Evolutionary conservation across 176 grass and related monocot genomes (phyloP), one percentile per base, ranked within the genome.

Genomic region (Eleusine indica): DNA sequence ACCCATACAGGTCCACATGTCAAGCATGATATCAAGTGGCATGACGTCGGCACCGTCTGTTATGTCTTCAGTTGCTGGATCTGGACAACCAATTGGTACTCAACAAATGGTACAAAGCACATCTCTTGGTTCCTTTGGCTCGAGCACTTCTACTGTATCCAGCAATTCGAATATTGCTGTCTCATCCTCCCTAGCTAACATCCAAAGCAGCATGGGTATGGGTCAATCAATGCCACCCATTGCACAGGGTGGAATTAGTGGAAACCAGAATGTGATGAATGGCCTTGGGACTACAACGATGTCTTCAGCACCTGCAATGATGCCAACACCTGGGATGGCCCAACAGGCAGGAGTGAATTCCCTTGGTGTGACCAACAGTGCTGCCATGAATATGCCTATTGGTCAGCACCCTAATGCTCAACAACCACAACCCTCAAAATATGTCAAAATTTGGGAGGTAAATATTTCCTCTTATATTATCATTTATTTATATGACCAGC

Each of bases 371-470:
- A 83, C 82, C 43, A 94, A 89, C 72, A 97, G 75, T 80, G 72
- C 90, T 84, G 73, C 90, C 30, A 93, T 94, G 83, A 97, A 89
- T 71, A 93, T 97, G 84, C 88, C 95, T 91, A 60, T 91, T 48
- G 29, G 19, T 12, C 91, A 92, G 72, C 85, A 95, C 73, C 69
- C 88, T 46, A 92, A 90, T 92, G 80, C 78, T 49, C 96, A 96
- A 82, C 96, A 95, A 60, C 72, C 76, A 12, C 68, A 84, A 19
- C 91, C 82, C 16, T 63, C 93, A 73, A 99, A 99, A 72, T 99
- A 99, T 87, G 81, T 96, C 75, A 96, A 86, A 92, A 99, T 99
- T 84, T 99, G 96, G 96, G 96, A 99, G 96, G 96, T 99, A 92
- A 71, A 58, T 1, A 37, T 72, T 90, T 85, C 41, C 64, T 41